Evolutionary conservation across 1,139 yeast species (phyloP).

Genomic region (Candida sp.): DNA sequence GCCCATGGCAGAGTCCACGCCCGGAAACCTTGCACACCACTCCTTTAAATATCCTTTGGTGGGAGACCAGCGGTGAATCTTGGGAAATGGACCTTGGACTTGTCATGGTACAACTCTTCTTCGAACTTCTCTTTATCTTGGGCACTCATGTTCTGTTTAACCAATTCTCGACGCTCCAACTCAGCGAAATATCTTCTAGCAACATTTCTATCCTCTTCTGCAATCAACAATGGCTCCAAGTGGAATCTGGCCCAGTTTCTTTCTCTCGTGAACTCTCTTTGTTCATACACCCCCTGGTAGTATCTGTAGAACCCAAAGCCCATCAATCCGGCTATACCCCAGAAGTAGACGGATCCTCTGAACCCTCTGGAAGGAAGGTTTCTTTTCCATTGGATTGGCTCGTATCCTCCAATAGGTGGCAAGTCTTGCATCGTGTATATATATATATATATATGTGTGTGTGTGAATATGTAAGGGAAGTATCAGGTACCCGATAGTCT

Average conservation of each 20-base stretch:
- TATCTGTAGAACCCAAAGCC: conserved; percentile 75
- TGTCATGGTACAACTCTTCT: conserved; percentile 48
- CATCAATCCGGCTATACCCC: conserved; percentile 65
- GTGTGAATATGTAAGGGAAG: neutral
- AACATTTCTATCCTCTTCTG: conserved; percentile 81
- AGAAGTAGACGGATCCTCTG: conserved; percentile 74
- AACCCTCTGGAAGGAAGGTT: conserved; percentile 87
- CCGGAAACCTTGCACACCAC: neutral
- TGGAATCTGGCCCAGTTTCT: conserved; percentile 78
- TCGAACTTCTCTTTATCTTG: conserved; percentile 46
- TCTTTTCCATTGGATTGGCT: conserved; percentile 89
- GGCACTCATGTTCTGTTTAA: conserved; percentile 46
- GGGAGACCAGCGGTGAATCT: conserved; percentile 46
- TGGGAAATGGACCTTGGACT: conserved; percentile 51
- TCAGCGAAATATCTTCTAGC: conserved; percentile 77
- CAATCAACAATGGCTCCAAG: conserved; percentile 75
- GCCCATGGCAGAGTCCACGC: too few species aligned
- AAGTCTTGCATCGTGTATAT: conserved; percentile 67
- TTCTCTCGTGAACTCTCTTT: conserved; percentile 78
- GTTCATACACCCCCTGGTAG: conserved; percentile 74
- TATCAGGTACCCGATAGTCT: neutral
- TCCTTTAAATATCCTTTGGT: conserved; percentile 20
- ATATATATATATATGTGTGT: too few species aligned
- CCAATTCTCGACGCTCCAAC: conserved; percentile 66
- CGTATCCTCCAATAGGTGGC: conserved; percentile 90